These are phyloP conservation scores for Fonsecaea erecta DNA, from an alignment of 2,329 filamentous ascomycete species.

Conservation along the genomic window DNA sequence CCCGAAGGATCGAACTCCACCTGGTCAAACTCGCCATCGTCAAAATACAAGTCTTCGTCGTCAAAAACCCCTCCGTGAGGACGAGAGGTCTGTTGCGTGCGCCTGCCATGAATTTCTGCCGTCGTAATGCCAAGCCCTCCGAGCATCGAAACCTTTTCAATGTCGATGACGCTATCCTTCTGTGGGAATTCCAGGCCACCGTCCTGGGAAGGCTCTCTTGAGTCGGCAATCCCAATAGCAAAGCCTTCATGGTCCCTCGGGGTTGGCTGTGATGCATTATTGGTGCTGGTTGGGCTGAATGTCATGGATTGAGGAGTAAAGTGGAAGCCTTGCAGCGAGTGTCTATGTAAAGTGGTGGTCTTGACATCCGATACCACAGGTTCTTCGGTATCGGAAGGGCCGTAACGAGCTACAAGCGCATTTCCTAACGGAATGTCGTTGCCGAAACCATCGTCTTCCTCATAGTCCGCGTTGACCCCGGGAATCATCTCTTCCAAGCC, in stretches of 20 bases:
- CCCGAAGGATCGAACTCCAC: constrained; percentile 33
- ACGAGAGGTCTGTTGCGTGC: constrained; percentile 16
- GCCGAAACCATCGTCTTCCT: constrained; percentile 46
- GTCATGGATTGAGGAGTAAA: constrained; percentile 40
- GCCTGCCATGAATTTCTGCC: constrained; percentile 15
- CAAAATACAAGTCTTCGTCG: constrained; percentile 53
- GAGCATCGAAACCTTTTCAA: constrained; percentile 23
- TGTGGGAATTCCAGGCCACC: not conserved
- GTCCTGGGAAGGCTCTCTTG: constrained; percentile 27
- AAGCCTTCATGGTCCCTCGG: constrained; percentile 38
- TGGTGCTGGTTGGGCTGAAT: constrained; percentile 38
- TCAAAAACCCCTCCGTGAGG: constrained; percentile 33
- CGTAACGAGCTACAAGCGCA: constrained; percentile 27
- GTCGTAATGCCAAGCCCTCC: constrained; percentile 35
- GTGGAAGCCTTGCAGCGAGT: constrained; percentile 36
- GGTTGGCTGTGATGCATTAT: constrained; percentile 38
- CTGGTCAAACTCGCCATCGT: constrained; percentile 46
- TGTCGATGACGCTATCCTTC: constrained; percentile 16
- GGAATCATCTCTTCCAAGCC: constrained; percentile 54
- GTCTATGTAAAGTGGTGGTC: constrained; percentile 41
- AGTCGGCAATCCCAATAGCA: constrained; percentile 34
- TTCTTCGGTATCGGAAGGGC: constrained; percentile 7
- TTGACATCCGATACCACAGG: constrained; percentile 11
- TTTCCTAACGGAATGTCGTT: constrained; percentile 23
- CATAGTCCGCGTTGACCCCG: constrained; percentile 54